phyloP scores from a whole-genome alignment of 208 protist species.

The Tritrichomonas foetus region DNA sequence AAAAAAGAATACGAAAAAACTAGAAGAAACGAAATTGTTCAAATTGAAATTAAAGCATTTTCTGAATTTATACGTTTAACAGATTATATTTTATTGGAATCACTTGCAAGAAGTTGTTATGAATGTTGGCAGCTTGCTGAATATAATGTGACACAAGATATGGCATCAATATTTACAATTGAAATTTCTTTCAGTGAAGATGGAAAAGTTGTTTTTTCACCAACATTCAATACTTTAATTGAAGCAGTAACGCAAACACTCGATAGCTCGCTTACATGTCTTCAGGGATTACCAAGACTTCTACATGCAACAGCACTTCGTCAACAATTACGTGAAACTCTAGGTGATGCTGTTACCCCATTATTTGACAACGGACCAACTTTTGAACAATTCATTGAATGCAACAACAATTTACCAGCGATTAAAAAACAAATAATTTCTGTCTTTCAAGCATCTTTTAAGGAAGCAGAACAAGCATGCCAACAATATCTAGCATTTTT shows the following conservation, averaged over 20 bases:
- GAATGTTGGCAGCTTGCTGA: not conserved
- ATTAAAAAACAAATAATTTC: not conserved
- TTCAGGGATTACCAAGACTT: not conserved
- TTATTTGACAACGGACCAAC: not conserved
- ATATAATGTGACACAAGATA: not conserved
- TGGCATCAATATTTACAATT: not conserved
- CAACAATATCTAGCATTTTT: not conserved
- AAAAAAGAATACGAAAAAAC: not conserved
- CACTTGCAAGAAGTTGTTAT: not conserved
- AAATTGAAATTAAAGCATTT: not conserved
- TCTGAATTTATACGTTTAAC: not conserved
- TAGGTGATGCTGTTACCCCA: not conserved
- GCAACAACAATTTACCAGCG: not conserved
- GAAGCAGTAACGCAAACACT: not conserved
- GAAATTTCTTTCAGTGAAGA: not conserved
- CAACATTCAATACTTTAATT: not conserved
- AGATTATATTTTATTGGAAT: conserved; percentile 31
- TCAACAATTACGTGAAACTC: not conserved
- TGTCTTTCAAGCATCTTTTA: not conserved
- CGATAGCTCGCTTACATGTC: not conserved
- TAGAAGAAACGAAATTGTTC: not conserved
- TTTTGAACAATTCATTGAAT: not conserved
- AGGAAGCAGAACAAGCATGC: not conserved
- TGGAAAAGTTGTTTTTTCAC: conserved; percentile 8
- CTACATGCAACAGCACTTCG: not conserved